Conservation (phyloP, 2,329 filamentous ascomycete genomes). For the Zelopaecilomyces penicillatus region DNA sequence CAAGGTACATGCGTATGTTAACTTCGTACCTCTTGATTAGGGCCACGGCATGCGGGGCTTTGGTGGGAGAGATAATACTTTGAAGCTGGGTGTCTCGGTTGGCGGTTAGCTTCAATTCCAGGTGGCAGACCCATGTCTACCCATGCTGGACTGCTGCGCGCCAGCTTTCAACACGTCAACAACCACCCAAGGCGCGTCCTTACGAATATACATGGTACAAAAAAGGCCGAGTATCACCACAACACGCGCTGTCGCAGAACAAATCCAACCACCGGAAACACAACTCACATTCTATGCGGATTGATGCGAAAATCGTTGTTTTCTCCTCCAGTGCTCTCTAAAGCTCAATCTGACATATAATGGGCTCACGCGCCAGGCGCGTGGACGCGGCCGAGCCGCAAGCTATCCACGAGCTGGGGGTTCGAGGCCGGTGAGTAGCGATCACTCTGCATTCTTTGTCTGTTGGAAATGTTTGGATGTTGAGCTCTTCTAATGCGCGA, state of each 20-base stretch:
- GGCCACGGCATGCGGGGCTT: too few species aligned
- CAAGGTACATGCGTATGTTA: too few species aligned
- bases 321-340: too few species aligned
- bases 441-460: neutral
- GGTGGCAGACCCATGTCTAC: too few species aligned
- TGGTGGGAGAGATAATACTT: too few species aligned
- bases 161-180: conserved; percentile 11
- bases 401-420: conserved; percentile 26
- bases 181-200: conserved; percentile 8
- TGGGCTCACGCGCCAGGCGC: conserved; percentile 27
- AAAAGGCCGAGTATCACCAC: too few species aligned
- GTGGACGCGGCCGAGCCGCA: conserved; percentile 21
- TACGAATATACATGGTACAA: conserved; percentile 1
- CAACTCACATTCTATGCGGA: neutral
- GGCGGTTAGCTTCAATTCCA: too few species aligned
- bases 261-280: neutral
- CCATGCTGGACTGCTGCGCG: neutral
- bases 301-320: neutral
- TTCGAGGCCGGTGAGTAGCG: conserved; percentile 29
- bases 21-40: too few species aligned
- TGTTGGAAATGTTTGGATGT: neutral
- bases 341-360: conserved; percentile 8
- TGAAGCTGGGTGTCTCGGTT: too few species aligned
- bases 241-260: neutral
- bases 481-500: conserved; percentile 6